phyloP scores from a whole-genome alignment of 2,329 filamentous ascomycete species.

The Alternaria atra region DNA sequence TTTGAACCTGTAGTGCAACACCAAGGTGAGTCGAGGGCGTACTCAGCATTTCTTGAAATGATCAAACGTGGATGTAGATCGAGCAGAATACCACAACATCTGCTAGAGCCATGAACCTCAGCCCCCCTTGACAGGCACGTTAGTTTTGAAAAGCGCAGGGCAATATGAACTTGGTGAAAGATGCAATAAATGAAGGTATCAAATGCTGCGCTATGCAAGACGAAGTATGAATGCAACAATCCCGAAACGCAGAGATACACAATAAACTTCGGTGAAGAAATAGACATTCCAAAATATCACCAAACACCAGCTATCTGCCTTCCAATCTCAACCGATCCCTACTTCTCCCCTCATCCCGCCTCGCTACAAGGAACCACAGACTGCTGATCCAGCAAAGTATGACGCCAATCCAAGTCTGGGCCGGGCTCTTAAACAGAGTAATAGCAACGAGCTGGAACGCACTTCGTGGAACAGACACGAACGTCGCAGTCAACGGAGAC shows the following conservation, averaged over 20 bases:
- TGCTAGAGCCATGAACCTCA: too few species aligned
- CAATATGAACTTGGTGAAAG: neutral
- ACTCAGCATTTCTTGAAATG: too few species aligned
- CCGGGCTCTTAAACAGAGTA: conserved; percentile 58
- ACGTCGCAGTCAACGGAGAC: conserved; percentile 60
- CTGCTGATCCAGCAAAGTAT: conserved; percentile 61
- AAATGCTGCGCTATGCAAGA: conserved; percentile 2
- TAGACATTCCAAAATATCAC: neutral
- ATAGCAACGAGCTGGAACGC: conserved; percentile 61
- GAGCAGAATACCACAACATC: too few species aligned
- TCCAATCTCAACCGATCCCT: conserved; percentile 46
- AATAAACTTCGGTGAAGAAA: neutral
- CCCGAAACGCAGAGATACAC: neutral
- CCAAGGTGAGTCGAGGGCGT: too few species aligned
- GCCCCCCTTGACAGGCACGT: too few species aligned
- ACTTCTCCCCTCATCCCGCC: conserved; percentile 53
- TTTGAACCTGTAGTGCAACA: too few species aligned
- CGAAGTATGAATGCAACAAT: neutral
- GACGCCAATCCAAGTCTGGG: conserved; percentile 62
- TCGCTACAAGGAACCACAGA: conserved; percentile 59
- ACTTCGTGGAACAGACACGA: conserved; percentile 59
- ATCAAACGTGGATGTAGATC: too few species aligned
- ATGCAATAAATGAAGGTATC: neutral
- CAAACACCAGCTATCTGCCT: conserved; percentile 31
- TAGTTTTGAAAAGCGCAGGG: too few species aligned